Percentiles rank a stretch among this genome's conserved stretches.
These are phyloP conservation scores for Camellia oleifera DNA, from an alignment of 179 eudicot genomes.

Conservation along the genomic window DNA sequence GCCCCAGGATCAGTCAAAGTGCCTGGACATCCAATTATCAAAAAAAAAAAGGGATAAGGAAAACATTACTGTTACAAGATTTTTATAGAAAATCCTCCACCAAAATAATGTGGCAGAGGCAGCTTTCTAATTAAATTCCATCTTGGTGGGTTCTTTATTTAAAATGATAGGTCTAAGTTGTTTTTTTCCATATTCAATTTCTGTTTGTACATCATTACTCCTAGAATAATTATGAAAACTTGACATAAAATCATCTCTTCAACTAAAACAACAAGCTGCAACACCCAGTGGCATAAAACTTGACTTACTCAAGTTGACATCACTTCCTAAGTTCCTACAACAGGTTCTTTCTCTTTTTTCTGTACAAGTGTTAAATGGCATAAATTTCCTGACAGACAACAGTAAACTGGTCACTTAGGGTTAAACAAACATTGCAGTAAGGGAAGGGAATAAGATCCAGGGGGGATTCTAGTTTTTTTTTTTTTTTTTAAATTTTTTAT, in stretches of 20 bases:
- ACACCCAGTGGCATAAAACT: not conserved
- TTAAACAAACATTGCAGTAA: not conserved
- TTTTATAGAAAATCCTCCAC: too few species aligned
- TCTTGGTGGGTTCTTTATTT: too few species aligned
- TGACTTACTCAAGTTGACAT: not conserved
- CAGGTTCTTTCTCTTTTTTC: not conserved
- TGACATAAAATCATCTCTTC: constrained; percentile 1
- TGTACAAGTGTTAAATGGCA: not conserved
- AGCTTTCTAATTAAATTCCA: too few species aligned
- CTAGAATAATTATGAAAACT: not conserved
- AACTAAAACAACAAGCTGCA: constrained; percentile 1
- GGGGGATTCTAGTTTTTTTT: not conserved
- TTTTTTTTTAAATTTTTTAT: too few species aligned
- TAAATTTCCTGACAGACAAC: not conserved
- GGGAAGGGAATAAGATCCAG: not conserved
- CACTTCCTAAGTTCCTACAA: not conserved
- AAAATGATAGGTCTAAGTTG: too few species aligned
- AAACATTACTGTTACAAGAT: too few species aligned
- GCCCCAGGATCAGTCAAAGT: too few species aligned
- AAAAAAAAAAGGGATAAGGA: too few species aligned
- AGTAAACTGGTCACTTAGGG: not conserved
- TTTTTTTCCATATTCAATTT: too few species aligned
- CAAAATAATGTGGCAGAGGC: too few species aligned
- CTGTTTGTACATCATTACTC: too few species aligned
- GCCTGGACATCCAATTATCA: too few species aligned